A percentile compares a stretch with the other conserved stretches of the same genome.
phyloP scores from a whole-genome alignment of 129 eudicot species.

The Calendula officinalis region DNA sequence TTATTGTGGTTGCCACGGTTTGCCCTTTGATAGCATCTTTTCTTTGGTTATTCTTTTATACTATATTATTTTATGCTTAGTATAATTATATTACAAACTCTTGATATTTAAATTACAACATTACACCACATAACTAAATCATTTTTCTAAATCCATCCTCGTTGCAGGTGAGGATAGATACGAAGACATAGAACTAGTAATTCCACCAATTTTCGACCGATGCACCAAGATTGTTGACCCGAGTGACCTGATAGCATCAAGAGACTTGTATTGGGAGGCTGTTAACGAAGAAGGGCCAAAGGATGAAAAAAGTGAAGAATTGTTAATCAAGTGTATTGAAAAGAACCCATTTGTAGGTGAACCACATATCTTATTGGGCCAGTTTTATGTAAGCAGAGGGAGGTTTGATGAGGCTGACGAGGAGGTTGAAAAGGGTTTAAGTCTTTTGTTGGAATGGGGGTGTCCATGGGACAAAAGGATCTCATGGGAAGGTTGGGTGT shows the following conservation, averaged over 20 bases:
- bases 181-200: conserved; percentile 63
- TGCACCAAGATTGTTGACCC: conserved; percentile 62
- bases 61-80: no score
- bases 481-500: conserved; percentile 92
- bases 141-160: not conserved
- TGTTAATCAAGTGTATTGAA: conserved; percentile 45
- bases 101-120: no score
- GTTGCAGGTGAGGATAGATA: conserved; percentile 24
- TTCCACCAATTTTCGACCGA: conserved; percentile 60
- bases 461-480: conserved; percentile 92
- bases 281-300: conserved; percentile 37
- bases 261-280: conserved; percentile 84
- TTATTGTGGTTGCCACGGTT: no score
- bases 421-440: conserved; percentile 65
- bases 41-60: no score
- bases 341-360: conserved; percentile 86
- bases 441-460: conserved; percentile 74
- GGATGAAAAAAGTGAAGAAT: conserved; percentile 53
- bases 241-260: conserved; percentile 49
- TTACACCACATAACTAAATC: not conserved
- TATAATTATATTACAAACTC: no score
- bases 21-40: no score
- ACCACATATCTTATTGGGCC: conserved; percentile 66
- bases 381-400: conserved; percentile 59
- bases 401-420: conserved; percentile 68